Percentiles rank a stretch among this genome's conserved stretches.
These are phyloP conservation scores for Ceratobasidium sp. DNA, from an alignment of 1,284 basidiomycete species.

Conservation along the genomic window DNA sequence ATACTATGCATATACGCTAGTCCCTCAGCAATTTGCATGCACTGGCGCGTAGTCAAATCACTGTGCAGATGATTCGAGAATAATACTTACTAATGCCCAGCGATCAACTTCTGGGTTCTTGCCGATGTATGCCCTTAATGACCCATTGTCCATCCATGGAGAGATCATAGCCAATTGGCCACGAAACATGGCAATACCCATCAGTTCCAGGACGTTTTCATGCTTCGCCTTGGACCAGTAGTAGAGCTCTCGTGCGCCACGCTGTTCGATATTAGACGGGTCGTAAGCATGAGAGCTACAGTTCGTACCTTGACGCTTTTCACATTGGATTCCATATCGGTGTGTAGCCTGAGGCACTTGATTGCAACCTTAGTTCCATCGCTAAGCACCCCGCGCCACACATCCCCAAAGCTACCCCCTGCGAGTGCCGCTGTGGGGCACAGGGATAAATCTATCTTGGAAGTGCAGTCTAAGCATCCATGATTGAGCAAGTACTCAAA, in stretches of 20 bases:
- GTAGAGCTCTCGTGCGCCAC: conserved; percentile 23
- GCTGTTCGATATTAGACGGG: too few relatives aligned
- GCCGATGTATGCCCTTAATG: not conserved
- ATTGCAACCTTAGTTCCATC: not conserved
- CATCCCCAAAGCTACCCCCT: conserved; percentile 16
- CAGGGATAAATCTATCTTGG: not conserved
- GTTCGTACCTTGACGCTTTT: too few relatives aligned
- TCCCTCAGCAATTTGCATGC: conserved; percentile 3
- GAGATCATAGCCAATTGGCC: conserved; percentile 31
- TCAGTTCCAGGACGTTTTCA: conserved; percentile 3
- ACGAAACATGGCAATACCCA: conserved; percentile 13
- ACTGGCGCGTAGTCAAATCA: not conserved
- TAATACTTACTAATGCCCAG: not conserved
- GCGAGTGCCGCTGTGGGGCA: not conserved
- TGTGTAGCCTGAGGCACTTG: conserved; percentile 20
- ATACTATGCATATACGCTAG: conserved; percentile 3
- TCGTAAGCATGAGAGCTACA: too few relatives aligned
- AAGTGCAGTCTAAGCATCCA: not conserved
- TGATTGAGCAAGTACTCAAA: not conserved
- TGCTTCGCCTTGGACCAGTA: conserved; percentile 29
- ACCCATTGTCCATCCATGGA: conserved; percentile 29
- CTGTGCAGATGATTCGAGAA: not conserved
- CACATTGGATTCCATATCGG: not conserved
- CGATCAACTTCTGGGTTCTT: not conserved
- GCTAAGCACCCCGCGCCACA: not conserved